These are phyloP conservation scores for Dictyostelium discoideum DNA, from an alignment of 78 protist species.

Conservation along the genomic window dicty_2.7 NC_007089.4:2907501-2908000, in stretches of 20 bases:
- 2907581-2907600: no score
- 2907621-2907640: conserved; percentile 57
- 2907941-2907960: background rate
- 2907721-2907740: conserved; percentile 23
- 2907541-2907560: no score
- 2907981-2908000: conserved; percentile 50
- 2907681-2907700: conserved; percentile 68
- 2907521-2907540: no score
- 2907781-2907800: conserved; percentile 69
- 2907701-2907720: conserved; percentile 17
- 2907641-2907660: conserved; percentile 5
- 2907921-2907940: conserved; percentile 11
- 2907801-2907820: conserved; percentile 62
- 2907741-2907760: conserved; percentile 18
- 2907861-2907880: conserved; percentile 5
- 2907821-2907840: conserved; percentile 77
- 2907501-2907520: background rate
- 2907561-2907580: no score
- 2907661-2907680: conserved; percentile 74
- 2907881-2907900: conserved; percentile 19
- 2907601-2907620: conserved; percentile 2
- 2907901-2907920: background rate
- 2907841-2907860: conserved; percentile 39
- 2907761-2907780: conserved; percentile 49
- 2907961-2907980: conserved; percentile 50